Conservation (phyloP, 2,329 filamentous ascomycete species). For the Beauveria brongniartii region DNA sequence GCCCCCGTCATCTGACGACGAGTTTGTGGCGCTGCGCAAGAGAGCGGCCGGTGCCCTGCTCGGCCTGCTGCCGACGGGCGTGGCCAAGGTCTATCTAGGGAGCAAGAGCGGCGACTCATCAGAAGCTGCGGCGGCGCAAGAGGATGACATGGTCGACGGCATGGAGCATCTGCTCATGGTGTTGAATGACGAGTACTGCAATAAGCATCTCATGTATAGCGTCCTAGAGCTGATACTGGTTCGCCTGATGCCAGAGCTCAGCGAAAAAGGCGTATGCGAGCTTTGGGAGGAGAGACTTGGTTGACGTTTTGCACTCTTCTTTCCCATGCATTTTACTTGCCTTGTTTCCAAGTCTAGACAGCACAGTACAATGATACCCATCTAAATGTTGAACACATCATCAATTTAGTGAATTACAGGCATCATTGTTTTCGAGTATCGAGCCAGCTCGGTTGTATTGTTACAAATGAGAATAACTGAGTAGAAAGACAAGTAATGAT, state of each 20-base stretch:
- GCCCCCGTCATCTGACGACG: conserved; percentile 51
- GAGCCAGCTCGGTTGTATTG: conserved; percentile 8
- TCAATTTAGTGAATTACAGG: not conserved
- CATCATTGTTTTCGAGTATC: not conserved
- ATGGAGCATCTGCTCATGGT: conserved; percentile 63
- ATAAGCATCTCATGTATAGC: conserved; percentile 82
- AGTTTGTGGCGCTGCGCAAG: conserved; percentile 53
- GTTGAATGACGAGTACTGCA: conserved; percentile 77
- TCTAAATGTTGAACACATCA: not conserved
- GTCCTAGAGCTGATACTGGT: conserved; percentile 77
- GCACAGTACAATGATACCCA: not conserved
- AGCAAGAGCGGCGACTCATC: conserved; percentile 20
- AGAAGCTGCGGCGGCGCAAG: conserved; percentile 23
- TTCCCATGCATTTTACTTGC: not conserved
- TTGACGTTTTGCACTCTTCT: conserved; percentile 5
- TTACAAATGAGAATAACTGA: conserved; percentile 2
- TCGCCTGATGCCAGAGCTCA: conserved; percentile 75
- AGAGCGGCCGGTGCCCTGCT: conserved; percentile 56
- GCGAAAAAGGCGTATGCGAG: conserved; percentile 61
- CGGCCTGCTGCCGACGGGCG: conserved; percentile 37
- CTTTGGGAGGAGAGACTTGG: conserved; percentile 65
- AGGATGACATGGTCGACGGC: conserved; percentile 44
- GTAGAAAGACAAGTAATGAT: conserved; percentile 1
- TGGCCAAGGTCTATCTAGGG: conserved; percentile 44
- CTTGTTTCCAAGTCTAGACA: not conserved